Evolutionary conservation across 2,329 filamentous ascomycete species (phyloP).

Genomic region (Calonectria henricotiae): DNA sequence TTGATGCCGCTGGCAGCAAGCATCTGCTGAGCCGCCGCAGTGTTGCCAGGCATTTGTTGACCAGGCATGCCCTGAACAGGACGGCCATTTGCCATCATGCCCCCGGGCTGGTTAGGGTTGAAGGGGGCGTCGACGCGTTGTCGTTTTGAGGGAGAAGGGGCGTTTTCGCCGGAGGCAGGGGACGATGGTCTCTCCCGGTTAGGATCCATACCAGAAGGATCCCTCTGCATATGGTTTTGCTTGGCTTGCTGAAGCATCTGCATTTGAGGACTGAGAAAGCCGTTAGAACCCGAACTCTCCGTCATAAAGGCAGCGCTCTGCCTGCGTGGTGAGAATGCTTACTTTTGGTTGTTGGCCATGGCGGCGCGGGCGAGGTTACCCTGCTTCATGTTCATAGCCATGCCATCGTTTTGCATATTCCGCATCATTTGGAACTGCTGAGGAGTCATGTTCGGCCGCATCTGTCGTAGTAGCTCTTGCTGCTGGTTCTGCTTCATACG

Average conservation of each 20-base stretch:
- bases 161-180: constrained; percentile 87
- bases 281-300: constrained; percentile 36
- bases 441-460: constrained; percentile 74
- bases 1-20: constrained; percentile 82
- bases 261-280: constrained; percentile 74
- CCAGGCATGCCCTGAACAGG: constrained; percentile 80
- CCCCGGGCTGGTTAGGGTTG: constrained; percentile 77
- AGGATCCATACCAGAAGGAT: constrained; percentile 89
- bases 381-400: constrained; percentile 74
- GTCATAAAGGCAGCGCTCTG: not conserved
- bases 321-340: constrained; percentile 56
- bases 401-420: constrained; percentile 74
- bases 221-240: constrained; percentile 88
- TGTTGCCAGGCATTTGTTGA: constrained; percentile 75
- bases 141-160: constrained; percentile 92
- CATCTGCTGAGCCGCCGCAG: constrained; percentile 72
- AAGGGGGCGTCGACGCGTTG: constrained; percentile 83
- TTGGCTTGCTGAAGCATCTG: constrained; percentile 81
- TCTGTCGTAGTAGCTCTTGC: constrained; percentile 82
- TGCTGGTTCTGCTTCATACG: constrained; percentile 83
- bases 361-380: constrained; percentile 80
- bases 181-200: constrained; percentile 87
- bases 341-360: constrained; percentile 86
- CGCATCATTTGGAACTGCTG: constrained; percentile 78
- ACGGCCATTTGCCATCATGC: constrained; percentile 82